Base-by-base conservation (phyloP, 208 protist species). In the Trypanosoma rangeli region DNA sequence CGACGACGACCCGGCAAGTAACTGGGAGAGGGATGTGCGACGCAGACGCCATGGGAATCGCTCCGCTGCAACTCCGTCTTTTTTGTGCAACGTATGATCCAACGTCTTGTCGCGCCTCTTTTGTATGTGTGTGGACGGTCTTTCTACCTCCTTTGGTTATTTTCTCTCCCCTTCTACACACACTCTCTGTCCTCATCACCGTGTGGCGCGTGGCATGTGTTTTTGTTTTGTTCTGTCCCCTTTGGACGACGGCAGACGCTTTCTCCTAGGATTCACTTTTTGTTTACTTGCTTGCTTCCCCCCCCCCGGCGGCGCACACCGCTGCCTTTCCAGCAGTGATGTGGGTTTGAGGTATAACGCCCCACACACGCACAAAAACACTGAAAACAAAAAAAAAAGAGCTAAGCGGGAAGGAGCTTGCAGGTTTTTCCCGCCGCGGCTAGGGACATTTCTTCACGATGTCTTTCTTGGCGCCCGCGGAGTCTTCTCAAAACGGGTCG, bases 1-100 rank as follows among this genome's bases (percentile, higher is more conserved):
- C 42, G 46, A 62, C 4, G 49, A 50, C 33, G 62, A n/a, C 29
- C 8, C 57, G 37, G 33, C 55, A 48, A 80, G 70, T 56, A 69
- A 80, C 35, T 80, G 75, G 75, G 75, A 63, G 48, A 56, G 29
- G 31, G 69, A 80, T 31, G 16, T 71, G 12, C 10, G 29, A n/a
- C 39, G 42, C 35, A 53, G 2, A 28, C 44, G 39, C 26, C 35
- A 24, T 46, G n/a, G 15, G 33, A 58, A 42, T 16, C 50, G 57
- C 26, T 50, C 48, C 15, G 9, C 37, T 24, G 15, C 49, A 42
- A 29, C 37, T 55, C 5, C 35, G 42, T 28, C 39, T 3, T 61
- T 22, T n/a, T 49, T 60, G 53, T 13, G 20, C 29, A 24, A 37
- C 18, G 0, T 28, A 12, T 53, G 29, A 69, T 8, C 60, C n/a